phyloP scores from a whole-genome alignment of 495 filamentous ascomycete genomes.

The Corynascus novoguineensis region DNA sequence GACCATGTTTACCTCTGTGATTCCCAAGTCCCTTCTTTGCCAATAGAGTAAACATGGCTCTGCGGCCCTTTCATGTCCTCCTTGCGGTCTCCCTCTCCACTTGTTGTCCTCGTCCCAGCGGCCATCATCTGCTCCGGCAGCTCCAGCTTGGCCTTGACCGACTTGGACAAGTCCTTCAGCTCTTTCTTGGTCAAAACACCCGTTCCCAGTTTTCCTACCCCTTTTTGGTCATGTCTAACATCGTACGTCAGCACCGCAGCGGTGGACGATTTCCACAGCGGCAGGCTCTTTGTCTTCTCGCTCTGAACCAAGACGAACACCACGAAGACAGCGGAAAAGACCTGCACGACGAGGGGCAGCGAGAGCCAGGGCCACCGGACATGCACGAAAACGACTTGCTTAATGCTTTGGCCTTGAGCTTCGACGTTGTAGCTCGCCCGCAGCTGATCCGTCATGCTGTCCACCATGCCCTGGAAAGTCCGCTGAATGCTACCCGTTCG shows the following conservation, averaged over 20 bases:
- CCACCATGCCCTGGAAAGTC: slow-evolving; percentile 1
- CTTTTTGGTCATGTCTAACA: slow-evolving; percentile 1
- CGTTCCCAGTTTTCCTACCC: background rate
- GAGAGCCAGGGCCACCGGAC: slow-evolving; percentile 15
- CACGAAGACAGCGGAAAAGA: slow-evolving; percentile 3
- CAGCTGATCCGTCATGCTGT: slow-evolving; percentile 18
- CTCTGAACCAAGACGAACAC: slow-evolving; percentile 6
- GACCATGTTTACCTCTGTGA: too few species aligned
- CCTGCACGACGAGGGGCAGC: slow-evolving; percentile 7
- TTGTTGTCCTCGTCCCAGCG: too few species aligned
- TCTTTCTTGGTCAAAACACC: background rate
- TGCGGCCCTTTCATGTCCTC: background rate
- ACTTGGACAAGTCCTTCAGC: background rate
- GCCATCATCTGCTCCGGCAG: background rate
- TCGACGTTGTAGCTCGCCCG: background rate
- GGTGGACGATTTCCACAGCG: slow-evolving; percentile 14
- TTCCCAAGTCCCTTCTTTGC: too few species aligned
- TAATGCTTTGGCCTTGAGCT: background rate
- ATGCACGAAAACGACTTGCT: background rate
- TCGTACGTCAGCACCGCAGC: slow-evolving; percentile 12
- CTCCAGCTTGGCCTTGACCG: slow-evolving; percentile 1
- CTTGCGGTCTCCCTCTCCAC: background rate
- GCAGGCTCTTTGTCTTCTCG: background rate
- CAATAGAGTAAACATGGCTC: too few species aligned
- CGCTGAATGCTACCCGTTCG: slow-evolving; percentile 1